Conservation (phyloP, 306 rosid species). For the Morella rubra region DNA sequence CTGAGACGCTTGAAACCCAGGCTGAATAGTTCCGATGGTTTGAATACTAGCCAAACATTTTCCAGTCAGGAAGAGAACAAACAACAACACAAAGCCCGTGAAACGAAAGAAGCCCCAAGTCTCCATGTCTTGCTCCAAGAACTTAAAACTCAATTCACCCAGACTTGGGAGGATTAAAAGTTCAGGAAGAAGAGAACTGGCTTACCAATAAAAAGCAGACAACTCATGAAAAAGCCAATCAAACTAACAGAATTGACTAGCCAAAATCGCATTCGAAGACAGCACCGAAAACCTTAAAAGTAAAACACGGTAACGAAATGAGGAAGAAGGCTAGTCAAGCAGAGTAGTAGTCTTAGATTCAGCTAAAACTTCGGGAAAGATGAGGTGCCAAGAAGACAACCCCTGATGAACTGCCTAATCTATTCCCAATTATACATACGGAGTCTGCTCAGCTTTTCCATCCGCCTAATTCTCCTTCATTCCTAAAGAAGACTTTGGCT, state of each 20-base stretch:
- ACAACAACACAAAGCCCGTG: slow-evolving; percentile 25
- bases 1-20: slow-evolving; percentile 54
- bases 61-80: slow-evolving; percentile 26
- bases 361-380: too few relatives aligned
- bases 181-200: slow-evolving; percentile 2
- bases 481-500: background rate
- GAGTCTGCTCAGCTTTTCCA: background rate
- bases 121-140: slow-evolving; percentile 43
- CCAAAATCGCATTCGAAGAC: background rate
- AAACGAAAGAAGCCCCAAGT: slow-evolving; percentile 25
- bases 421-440: background rate
- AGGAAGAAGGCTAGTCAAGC: background rate
- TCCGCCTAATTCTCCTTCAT: slow-evolving; percentile 1
- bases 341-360: background rate
- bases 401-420: background rate
- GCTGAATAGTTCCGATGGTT: slow-evolving; percentile 34
- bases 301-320: background rate
- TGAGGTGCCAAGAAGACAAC: background rate
- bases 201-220: slow-evolving; percentile 3
- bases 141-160: background rate
- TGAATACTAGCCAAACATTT: slow-evolving; percentile 45
- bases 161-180: background rate
- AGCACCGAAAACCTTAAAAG: background rate
- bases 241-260: too few relatives aligned
- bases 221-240: too few relatives aligned